These are phyloP conservation scores for Marasmius tenuissimus DNA, from an alignment of 1,284 basidiomycete genomes.

Conservation along the genomic window DNA sequence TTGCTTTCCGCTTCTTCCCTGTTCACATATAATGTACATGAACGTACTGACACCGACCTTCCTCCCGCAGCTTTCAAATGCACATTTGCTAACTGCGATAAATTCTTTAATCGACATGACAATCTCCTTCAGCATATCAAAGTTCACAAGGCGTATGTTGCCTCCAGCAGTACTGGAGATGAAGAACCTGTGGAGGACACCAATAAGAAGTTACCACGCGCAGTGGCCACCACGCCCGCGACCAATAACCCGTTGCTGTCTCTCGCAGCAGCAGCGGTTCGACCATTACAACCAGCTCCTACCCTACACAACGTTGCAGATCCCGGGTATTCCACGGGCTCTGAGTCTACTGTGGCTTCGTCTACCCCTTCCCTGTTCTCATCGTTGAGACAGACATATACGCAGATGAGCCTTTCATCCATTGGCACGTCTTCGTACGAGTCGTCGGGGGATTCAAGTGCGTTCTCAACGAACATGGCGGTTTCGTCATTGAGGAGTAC, in stretches of 20 bases:
- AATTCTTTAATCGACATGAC: slow-evolving; percentile 84
- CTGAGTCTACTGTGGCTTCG: neutral
- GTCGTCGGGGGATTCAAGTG: neutral
- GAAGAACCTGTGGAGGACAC: neutral
- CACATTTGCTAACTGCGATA: slow-evolving; percentile 73
- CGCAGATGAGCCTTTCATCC: neutral
- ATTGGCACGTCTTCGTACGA: neutral
- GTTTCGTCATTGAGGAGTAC: neutral
- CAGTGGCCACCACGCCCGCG: neutral
- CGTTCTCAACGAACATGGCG: neutral
- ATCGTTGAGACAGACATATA: neutral
- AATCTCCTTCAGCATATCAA: slow-evolving; percentile 82
- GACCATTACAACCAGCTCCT: neutral
- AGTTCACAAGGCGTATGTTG: slow-evolving; percentile 43
- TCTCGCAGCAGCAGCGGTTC: neutral
- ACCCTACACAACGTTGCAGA: neutral
- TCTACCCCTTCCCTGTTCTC: neutral
- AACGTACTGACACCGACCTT: neutral
- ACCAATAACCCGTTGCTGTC: neutral
- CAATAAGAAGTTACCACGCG: neutral
- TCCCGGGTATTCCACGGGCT: neutral
- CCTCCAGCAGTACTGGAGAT: neutral
- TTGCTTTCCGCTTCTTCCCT: too few species aligned
- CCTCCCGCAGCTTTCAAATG: slow-evolving; percentile 66
- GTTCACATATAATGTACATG: too few species aligned